Evolutionary conservation across 177 flowering plant species (phyloP).

Genomic region (Tripterygium wilfordii): DNA sequence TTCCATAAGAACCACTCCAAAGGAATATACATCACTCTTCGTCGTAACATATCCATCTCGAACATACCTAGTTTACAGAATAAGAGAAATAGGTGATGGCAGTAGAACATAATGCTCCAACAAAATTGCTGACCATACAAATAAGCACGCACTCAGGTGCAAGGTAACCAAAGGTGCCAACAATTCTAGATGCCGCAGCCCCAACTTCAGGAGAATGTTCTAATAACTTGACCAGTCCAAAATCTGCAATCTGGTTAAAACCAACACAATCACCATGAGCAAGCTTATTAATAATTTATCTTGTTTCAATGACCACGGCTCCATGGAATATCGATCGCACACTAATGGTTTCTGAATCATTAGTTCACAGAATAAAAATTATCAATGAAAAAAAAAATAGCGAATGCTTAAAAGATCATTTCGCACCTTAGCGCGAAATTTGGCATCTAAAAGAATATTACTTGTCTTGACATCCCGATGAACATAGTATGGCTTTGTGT

Average conservation of each 20-base stretch:
- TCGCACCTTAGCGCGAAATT: constrained; percentile 37
- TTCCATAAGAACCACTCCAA: constrained; percentile 33
- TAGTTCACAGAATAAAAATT: no score
- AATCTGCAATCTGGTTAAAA: constrained; percentile 38
- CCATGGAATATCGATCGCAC: no score
- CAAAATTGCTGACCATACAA: neutral
- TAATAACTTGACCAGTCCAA: constrained; percentile 34
- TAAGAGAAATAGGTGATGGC: no score
- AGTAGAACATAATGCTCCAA: no score
- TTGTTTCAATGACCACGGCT: no score
- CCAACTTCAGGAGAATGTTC: constrained; percentile 25
- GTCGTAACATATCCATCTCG: constrained; percentile 33
- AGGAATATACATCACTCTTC: constrained; percentile 29
- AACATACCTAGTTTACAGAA: constrained; percentile 29
- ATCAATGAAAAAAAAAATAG: no score
- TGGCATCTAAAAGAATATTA: constrained; percentile 31
- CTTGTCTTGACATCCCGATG: constrained; percentile 38
- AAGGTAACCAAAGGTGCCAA: constrained; percentile 44
- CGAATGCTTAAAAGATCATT: no score
- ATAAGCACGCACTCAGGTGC: constrained; percentile 33
- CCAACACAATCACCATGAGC: no score
- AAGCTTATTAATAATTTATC: no score
- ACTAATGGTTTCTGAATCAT: no score
- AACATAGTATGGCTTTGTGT: constrained; percentile 30
- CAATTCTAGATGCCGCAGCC: constrained; percentile 22